These are phyloP conservation scores for Leccinum angustisporum DNA, from an alignment of 1,284 basidiomycete genomes.

Conservation along the genomic window DNA sequence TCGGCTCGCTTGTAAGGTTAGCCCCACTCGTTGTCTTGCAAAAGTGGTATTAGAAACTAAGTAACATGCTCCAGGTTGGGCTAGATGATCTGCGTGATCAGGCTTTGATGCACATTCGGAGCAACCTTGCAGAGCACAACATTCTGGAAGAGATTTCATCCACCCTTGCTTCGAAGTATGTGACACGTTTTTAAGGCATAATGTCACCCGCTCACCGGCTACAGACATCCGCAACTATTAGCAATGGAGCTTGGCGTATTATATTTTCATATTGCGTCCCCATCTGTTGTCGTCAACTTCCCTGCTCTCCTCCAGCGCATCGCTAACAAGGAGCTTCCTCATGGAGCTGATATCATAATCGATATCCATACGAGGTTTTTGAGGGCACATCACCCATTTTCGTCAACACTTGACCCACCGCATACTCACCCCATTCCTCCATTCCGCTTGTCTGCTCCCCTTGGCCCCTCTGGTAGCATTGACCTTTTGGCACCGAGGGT, in stretches of 20 bases:
- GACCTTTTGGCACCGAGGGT: background rate
- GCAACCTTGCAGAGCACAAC: background rate
- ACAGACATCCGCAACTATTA: background rate
- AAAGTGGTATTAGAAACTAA: background rate
- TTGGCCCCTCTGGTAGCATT: background rate
- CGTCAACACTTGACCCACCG: background rate
- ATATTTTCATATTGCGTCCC: background rate
- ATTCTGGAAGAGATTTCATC: background rate
- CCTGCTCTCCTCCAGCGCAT: background rate
- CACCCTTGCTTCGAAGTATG: background rate
- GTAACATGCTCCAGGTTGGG: background rate
- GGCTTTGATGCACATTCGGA: background rate
- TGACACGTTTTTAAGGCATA: background rate
- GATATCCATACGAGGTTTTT: background rate
- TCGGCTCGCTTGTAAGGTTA: background rate
- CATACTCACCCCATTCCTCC: background rate
- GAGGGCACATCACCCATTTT: background rate
- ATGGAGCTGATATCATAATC: background rate
- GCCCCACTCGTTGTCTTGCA: background rate
- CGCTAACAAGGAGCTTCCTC: background rate
- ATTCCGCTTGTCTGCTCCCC: background rate
- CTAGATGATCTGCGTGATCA: background rate
- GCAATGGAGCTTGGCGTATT: background rate
- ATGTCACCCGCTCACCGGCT: background rate
- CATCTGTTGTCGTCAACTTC: background rate